These are phyloP conservation scores for Fraxinus nigra DNA, from an alignment of 305 asterid genomes.

Conservation along the genomic window DNA sequence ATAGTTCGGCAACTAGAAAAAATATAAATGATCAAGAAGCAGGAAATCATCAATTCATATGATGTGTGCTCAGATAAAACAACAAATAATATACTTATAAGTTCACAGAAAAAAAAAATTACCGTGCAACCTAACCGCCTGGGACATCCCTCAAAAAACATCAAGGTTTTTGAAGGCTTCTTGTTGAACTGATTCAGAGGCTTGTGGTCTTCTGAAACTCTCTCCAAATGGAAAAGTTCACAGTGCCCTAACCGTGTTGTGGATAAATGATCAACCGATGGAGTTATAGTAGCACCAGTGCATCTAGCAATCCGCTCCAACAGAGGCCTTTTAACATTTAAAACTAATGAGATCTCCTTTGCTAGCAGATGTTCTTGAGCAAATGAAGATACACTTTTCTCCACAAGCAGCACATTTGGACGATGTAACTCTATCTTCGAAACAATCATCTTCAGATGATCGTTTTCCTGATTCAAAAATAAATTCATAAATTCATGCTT, in stretches of 20 bases:
- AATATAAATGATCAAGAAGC: not conserved
- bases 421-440: constrained; percentile 83
- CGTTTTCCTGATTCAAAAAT: constrained; percentile 62
- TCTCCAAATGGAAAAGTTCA: constrained; percentile 83
- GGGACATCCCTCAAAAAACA: constrained; percentile 95
- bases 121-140: constrained; percentile 99
- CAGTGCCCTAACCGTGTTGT: constrained; percentile 77
- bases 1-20: not conserved
- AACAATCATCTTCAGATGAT: constrained; percentile 72
- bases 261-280: constrained; percentile 72
- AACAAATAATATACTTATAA: not conserved
- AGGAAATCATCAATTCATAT: not conserved
- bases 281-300: constrained; percentile 77
- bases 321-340: constrained; percentile 74
- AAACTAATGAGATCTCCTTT: constrained; percentile 87
- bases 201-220: constrained; percentile 71
- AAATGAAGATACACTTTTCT: constrained; percentile 83
- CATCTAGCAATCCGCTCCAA: constrained; percentile 89
- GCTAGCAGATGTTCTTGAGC: constrained; percentile 83
- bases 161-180: constrained; percentile 79
- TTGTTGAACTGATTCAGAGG: constrained; percentile 60
- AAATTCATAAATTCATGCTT: constrained; percentile 8
- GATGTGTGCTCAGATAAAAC: not conserved
- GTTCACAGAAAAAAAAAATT: constrained; percentile 6
- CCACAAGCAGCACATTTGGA: constrained; percentile 92